These are phyloP conservation scores for Incumbomyces delicatus DNA, from an alignment of 2,329 filamentous ascomycete species.

Conservation along the genomic window DNA sequence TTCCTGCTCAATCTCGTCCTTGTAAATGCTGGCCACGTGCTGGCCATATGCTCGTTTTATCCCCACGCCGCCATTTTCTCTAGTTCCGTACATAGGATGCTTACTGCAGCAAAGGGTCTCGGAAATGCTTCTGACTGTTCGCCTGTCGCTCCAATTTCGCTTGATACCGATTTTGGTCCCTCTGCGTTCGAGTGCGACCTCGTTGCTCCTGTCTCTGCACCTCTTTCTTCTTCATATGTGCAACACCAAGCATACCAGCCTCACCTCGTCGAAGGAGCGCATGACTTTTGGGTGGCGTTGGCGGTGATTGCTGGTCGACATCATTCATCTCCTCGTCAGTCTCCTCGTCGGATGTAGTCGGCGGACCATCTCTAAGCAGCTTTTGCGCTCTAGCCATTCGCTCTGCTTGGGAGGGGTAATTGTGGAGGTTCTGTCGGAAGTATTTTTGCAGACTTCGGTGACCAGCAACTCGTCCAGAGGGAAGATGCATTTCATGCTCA, in stretches of 20 bases:
- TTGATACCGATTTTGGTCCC: slow-evolving; percentile 53
- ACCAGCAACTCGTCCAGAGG: slow-evolving; percentile 78
- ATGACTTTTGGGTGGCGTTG: slow-evolving; percentile 12
- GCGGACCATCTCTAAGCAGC: slow-evolving; percentile 25
- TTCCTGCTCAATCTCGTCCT: no score
- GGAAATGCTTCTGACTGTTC: slow-evolving; percentile 71
- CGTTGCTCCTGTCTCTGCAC: slow-evolving; percentile 59
- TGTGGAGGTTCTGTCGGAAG: slow-evolving; percentile 84
- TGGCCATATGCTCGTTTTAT: no score
- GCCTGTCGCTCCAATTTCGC: slow-evolving; percentile 61
- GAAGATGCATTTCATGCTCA: slow-evolving; percentile 88
- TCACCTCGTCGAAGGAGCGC: slow-evolving; percentile 58
- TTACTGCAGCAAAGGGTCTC: slow-evolving; percentile 28
- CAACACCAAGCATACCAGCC: slow-evolving; percentile 70
- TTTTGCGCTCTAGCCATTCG: slow-evolving; percentile 45
- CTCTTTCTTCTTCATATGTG: slow-evolving; percentile 62
- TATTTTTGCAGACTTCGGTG: slow-evolving; percentile 82
- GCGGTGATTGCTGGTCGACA: slow-evolving; percentile 10
- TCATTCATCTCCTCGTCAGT: slow-evolving; percentile 39
- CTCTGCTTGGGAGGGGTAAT: slow-evolving; percentile 70
- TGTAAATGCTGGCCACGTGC: no score
- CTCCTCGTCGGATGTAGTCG: slow-evolving; percentile 43
- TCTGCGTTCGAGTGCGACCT: slow-evolving; percentile 55
- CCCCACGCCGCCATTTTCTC: no score
- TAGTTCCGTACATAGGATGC: no score